These are phyloP conservation scores for Vigna reflexopilosa DNA, from an alignment of 306 rosid species.

Conservation along the genomic window DNA sequence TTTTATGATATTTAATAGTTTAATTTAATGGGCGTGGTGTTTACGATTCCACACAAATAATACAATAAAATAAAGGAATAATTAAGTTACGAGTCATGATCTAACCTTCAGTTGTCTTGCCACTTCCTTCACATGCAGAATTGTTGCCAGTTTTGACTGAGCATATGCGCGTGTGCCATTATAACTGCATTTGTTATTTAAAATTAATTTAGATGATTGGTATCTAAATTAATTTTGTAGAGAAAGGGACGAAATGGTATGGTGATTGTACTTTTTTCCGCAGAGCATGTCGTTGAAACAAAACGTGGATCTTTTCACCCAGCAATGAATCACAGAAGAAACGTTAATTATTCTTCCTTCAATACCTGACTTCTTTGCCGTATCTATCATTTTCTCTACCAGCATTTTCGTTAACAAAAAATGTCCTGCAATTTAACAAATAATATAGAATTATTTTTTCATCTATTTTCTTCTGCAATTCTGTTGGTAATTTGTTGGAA, in stretches of 20 bases:
- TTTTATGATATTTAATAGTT: too few species aligned
- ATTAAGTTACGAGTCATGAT: constrained; percentile 13
- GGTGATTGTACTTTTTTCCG: constrained; percentile 65
- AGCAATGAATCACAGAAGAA: constrained; percentile 79
- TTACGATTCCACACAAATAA: neutral
- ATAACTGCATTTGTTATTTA: constrained; percentile 66
- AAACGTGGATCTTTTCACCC: constrained; percentile 79
- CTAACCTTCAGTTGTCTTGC: constrained; percentile 81
- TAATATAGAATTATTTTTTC: neutral
- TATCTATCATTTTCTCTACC: constrained; percentile 84
- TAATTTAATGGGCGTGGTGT: neutral
- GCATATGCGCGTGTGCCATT: constrained; percentile 92
- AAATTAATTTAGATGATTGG: constrained; percentile 4
- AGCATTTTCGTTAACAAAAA: constrained; percentile 78
- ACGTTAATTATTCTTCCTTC: constrained; percentile 90
- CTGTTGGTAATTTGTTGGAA: too few species aligned
- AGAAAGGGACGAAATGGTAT: constrained; percentile 15
- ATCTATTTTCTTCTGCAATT: too few species aligned
- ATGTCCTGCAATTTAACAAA: constrained; percentile 69
- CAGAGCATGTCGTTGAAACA: constrained; percentile 70
- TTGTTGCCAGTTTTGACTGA: constrained; percentile 83
- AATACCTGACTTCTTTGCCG: constrained; percentile 81
- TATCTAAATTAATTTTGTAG: neutral
- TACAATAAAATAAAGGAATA: neutral
- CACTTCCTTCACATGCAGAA: constrained; percentile 87